phyloP scores from a whole-genome alignment of 2,329 filamentous ascomycete species.

The Cladosporium sphaerospermum region DNA sequence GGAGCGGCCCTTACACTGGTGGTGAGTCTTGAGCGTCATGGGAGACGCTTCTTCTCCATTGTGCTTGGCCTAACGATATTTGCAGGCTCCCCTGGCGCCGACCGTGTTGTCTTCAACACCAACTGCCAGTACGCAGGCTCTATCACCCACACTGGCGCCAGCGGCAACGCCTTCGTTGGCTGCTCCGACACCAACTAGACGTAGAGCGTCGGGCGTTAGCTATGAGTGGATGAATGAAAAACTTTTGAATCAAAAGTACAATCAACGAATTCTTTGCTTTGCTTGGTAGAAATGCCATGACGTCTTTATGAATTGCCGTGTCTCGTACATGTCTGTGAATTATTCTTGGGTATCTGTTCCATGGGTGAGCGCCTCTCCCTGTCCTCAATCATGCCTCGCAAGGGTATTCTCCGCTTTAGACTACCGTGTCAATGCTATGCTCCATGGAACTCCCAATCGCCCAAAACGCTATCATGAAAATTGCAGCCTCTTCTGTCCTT shows the following conservation, averaged over 20 bases:
- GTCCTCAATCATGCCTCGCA: no score
- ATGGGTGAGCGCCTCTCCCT: no score
- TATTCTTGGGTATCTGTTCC: no score
- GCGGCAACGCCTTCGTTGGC: slow-evolving; percentile 62
- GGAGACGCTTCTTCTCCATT: not conserved
- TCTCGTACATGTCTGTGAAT: no score
- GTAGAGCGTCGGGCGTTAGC: no score
- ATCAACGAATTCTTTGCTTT: not conserved
- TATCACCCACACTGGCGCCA: slow-evolving; percentile 66
- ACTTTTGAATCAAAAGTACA: no score
- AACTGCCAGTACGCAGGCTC: slow-evolving; percentile 53
- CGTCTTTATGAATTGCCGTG: no score
- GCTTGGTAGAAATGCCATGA: no score
- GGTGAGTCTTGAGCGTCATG: slow-evolving; percentile 31
- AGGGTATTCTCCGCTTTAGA: no score
- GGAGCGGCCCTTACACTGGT: slow-evolving; percentile 46
- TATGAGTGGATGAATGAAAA: no score
- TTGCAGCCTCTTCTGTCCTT: slow-evolving; percentile 40
- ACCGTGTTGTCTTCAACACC: slow-evolving; percentile 59
- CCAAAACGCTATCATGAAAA: slow-evolving; percentile 29
- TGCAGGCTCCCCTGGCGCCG: slow-evolving; percentile 55
- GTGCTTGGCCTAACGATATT: not conserved
- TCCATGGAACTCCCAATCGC: not conserved
- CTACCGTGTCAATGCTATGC: no score
- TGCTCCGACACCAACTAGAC: slow-evolving; percentile 41